Conservation (phyloP, 768 basidiomycete species). For the Lactifluus volemus region DNA sequence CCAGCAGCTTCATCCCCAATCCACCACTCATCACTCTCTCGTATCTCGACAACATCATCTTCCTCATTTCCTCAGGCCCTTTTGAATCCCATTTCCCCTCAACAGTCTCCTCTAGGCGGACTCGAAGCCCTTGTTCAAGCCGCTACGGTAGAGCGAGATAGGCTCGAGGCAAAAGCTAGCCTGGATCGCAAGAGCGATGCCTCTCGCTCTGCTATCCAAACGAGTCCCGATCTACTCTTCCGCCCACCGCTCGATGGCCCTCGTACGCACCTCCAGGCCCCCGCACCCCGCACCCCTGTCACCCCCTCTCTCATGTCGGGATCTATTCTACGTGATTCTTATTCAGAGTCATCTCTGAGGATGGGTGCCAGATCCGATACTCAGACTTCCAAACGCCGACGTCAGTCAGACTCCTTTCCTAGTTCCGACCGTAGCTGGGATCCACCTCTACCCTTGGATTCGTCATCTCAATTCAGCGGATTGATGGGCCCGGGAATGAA, state of each 20-base stretch:
- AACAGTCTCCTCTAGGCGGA: conserved; percentile 27
- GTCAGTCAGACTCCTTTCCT: conserved; percentile 6
- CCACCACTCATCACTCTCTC: conserved; percentile 9
- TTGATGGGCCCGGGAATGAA: conserved; percentile 13
- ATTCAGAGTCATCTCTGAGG: conserved; percentile 15
- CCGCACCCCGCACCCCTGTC: conserved; percentile 5
- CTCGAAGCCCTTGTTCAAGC: conserved; percentile 66
- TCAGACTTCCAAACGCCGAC: conserved; percentile 6
- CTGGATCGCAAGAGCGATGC: background rate
- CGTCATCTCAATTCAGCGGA: conserved; percentile 1
- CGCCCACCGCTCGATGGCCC: background rate
- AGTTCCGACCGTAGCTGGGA: conserved; percentile 12
- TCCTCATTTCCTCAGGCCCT: conserved; percentile 19
- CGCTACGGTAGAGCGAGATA: conserved; percentile 55
- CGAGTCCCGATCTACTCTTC: conserved; percentile 6
- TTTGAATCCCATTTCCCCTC: conserved; percentile 21
- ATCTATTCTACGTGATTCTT: conserved; percentile 6
- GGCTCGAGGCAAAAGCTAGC: conserved; percentile 31
- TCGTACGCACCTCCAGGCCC: conserved; percentile 3
- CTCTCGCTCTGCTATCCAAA: conserved; percentile 1
- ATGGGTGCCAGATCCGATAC: conserved; percentile 1
- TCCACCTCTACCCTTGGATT: background rate
- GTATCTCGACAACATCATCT: conserved; percentile 5
- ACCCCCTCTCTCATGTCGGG: conserved; percentile 5
- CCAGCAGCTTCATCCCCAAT: conserved; percentile 1